Percentiles rank a stretch among this genome's conserved stretches.
phyloP scores from a whole-genome alignment of 345 rosid genomes.

The Lepidium didymum region DNA sequence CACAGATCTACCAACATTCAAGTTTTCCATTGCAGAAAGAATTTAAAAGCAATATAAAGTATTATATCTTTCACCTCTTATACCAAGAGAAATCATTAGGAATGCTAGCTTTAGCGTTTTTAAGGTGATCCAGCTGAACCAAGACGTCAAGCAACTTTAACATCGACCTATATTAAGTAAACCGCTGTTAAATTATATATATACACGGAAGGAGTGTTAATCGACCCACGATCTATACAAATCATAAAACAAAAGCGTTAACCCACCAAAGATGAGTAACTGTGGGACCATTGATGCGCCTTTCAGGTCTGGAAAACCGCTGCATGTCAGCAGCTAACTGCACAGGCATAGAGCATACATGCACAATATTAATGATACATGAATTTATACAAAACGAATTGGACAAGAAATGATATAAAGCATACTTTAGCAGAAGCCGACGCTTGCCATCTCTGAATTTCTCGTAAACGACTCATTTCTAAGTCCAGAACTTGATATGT shows the following conservation, averaged over 20 bases:
- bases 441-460: slow-evolving; percentile 96
- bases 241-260: neutral
- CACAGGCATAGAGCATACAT: slow-evolving; percentile 17
- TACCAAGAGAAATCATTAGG: slow-evolving; percentile 99
- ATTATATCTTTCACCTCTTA: slow-evolving; percentile 52
- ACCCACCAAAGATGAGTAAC: slow-evolving; percentile 85
- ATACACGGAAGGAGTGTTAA: neutral
- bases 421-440: slow-evolving; percentile 86
- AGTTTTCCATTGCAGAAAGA: neutral
- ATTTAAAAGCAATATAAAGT: neutral
- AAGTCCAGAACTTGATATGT: slow-evolving; percentile 98
- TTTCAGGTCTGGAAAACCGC: slow-evolving; percentile 95
- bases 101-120: slow-evolving; percentile 98
- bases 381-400: neutral
- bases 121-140: slow-evolving; percentile 98
- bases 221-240: neutral
- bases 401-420: neutral
- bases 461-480: slow-evolving; percentile 97
- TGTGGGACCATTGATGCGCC: slow-evolving; percentile 95
- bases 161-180: slow-evolving; percentile 67
- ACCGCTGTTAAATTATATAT: neutral
- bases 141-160: slow-evolving; percentile 89
- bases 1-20: neutral
- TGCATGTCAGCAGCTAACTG: slow-evolving; percentile 99
- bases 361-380: slow-evolving; percentile 7